Conservation (phyloP, 2,329 filamentous ascomycete species). For the Rhinocladiella mackenziei region DNA sequence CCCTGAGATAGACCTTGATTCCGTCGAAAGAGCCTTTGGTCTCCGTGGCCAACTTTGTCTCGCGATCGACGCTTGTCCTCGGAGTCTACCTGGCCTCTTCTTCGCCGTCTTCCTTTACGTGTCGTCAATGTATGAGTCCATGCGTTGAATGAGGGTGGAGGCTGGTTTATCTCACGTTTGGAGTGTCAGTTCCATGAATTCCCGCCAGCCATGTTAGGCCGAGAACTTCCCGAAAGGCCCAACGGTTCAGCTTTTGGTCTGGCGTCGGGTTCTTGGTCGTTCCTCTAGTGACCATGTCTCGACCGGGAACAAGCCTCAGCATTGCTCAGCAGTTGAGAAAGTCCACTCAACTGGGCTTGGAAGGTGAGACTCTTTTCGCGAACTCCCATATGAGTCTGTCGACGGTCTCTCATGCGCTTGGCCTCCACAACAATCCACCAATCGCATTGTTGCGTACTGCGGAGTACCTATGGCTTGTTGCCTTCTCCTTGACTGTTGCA, state of each 20-base stretch:
- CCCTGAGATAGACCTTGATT: not conserved
- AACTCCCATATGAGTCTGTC: no score
- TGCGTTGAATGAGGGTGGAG: no score
- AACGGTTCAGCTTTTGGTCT: not conserved
- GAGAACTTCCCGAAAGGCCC: not conserved
- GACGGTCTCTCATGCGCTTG: no score
- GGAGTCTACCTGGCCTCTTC: not conserved
- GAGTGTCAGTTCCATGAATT: not conserved
- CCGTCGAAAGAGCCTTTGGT: no score
- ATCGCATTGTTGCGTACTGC: no score
- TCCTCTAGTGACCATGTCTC: slow-evolving; percentile 21
- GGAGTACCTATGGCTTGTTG: no score
- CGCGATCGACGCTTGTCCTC: not conserved
- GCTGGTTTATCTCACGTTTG: no score
- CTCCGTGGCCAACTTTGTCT: no score
- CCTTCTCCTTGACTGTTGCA: no score
- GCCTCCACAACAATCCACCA: no score
- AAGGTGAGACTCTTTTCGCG: slow-evolving; percentile 14
- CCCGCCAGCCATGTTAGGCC: slow-evolving; percentile 1
- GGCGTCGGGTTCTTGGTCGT: not conserved
- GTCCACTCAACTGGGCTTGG: slow-evolving; percentile 18
- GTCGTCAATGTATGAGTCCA: no score
- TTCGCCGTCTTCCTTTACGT: not conserved
- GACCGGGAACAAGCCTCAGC: slow-evolving; percentile 22
- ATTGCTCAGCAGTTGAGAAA: slow-evolving; percentile 27